Percentiles rank a stretch among this genome's conserved stretches.
Conservation (phyloP, 148 eudicot species). For the Persicaria tinctoria region DNA sequence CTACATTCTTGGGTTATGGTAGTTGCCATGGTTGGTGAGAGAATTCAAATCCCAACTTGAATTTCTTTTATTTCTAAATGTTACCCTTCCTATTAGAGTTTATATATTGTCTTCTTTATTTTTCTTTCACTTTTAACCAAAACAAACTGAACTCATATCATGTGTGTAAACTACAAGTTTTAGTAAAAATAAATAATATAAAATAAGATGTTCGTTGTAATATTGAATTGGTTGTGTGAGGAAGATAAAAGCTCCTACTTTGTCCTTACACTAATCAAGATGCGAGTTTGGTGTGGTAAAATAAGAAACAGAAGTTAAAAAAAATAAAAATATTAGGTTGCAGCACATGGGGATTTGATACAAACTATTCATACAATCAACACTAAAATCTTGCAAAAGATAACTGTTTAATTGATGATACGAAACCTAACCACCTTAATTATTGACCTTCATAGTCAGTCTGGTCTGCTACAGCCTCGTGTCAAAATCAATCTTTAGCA, state of each 20-base stretch:
- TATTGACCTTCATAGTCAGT: not conserved
- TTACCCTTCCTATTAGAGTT: not conserved
- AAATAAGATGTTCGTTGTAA: no score
- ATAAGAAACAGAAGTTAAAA: not conserved
- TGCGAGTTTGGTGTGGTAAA: not conserved
- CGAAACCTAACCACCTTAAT: not conserved
- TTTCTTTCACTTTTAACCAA: no score
- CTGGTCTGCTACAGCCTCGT: not conserved
- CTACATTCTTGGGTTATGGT: not conserved
- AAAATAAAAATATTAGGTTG: not conserved
- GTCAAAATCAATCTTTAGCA: not conserved
- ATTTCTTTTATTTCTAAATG: no score
- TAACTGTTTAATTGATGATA: not conserved
- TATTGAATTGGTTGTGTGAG: not conserved
- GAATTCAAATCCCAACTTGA: not conserved
- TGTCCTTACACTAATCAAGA: not conserved
- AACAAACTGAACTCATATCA: no score
- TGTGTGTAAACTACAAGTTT: no score
- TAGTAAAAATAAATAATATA: no score
- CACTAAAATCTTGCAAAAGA: conserved; percentile 1
- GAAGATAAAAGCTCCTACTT: not conserved
- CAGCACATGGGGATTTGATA: conserved; percentile 4
- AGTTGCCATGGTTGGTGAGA: not conserved
- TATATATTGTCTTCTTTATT: no score
- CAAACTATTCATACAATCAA: not conserved